Base-by-base conservation (phyloP, 1,284 basidiomycete genomes). In the Irpex lacteus region DNA sequence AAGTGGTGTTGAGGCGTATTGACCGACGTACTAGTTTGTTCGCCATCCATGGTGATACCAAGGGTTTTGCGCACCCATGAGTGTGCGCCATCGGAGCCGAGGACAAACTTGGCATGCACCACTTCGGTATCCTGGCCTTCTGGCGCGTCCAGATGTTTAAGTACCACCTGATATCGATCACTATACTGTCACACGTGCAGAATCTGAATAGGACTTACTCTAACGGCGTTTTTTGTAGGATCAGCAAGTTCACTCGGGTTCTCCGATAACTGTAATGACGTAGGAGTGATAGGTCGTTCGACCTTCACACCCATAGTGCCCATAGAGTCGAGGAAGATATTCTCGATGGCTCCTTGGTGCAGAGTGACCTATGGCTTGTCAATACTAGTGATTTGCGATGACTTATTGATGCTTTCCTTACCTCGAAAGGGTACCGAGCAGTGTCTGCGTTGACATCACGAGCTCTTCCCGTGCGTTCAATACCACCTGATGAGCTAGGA, bases 61-160 rank as follows among this genome's bases (percentile, higher is more conserved):
- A 92, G 76, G 1, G 78, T 69, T 67, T 88, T 88, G 36, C 92
- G 82, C 5, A 92, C 89, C 91, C 91, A 94, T 2, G 90, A 92
- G 75, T 94, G 91, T 0, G 91, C 92, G n/a, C 89, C 87, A 70
- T 88, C 86, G 40, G 82, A 75, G 0, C 86, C 86, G 47, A 88
- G 74, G 2, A 87, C 80, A 67, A 78, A 88, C 69, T 83, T 85
- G 1, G 84, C 85, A 47, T 73, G 74, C 2, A 87, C 80, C 9
- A 79, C 75, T 71, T 87, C 84, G 56, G 74, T 71, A 8, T 73
- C 65, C 37, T 75, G 59, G 13, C 64, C 72, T 18, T 72, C 71
- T 0, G 68, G 61, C 9, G 64, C 65, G 5, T 73, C 72, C 5
- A 78, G 60, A 60, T 72, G 70, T 56, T 78, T 70, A 15, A 84